These are phyloP conservation scores for Cyberlindnera xylosilytica DNA, from an alignment of 805 yeast species.

Conservation along the genomic window DNA sequence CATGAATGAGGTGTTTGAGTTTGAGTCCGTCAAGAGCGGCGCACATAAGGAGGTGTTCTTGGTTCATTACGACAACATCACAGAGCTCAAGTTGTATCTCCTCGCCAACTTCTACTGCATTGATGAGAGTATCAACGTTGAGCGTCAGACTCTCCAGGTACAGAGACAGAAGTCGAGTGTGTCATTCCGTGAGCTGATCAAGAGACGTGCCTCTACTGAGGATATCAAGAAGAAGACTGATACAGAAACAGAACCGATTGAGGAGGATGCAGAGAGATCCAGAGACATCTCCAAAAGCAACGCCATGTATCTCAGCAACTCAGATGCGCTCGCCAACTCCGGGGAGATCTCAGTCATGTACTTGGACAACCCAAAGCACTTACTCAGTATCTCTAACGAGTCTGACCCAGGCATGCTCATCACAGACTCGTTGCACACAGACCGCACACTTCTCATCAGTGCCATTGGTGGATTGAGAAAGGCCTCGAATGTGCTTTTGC, in stretches of 20 bases:
- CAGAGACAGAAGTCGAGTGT: slow-evolving; percentile 20
- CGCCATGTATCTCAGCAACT: slow-evolving; percentile 23
- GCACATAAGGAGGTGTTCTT: slow-evolving; percentile 41
- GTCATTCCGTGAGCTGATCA: slow-evolving; percentile 24
- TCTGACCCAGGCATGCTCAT: slow-evolving; percentile 38
- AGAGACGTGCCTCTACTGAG: slow-evolving; percentile 6
- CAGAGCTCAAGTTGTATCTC: slow-evolving; percentile 47
- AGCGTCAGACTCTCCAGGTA: slow-evolving; percentile 19
- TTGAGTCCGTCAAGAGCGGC: slow-evolving; percentile 34
- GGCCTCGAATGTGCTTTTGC: slow-evolving; percentile 30
- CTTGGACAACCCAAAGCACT: slow-evolving; percentile 36
- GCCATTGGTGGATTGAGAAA: slow-evolving; percentile 43
- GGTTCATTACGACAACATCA: slow-evolving; percentile 59
- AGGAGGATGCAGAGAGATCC: slow-evolving; percentile 2
- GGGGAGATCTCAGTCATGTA: slow-evolving; percentile 10
- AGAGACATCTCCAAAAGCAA: slow-evolving; percentile 18
- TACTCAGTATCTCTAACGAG: slow-evolving; percentile 31
- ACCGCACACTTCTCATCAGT: slow-evolving; percentile 33
- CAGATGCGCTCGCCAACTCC: slow-evolving; percentile 16
- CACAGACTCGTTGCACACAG: slow-evolving; percentile 6
- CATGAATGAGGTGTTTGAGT: slow-evolving; percentile 33
- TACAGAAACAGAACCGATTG: not conserved
- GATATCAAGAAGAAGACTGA: not conserved
- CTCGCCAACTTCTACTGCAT: slow-evolving; percentile 37
- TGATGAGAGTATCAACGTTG: slow-evolving; percentile 21